Evolutionary conservation across 352 stramenopile genomes (phyloP), one percentile per base, ranked within the genome.

Genomic region (Phytophthora pistaciae): DNA sequence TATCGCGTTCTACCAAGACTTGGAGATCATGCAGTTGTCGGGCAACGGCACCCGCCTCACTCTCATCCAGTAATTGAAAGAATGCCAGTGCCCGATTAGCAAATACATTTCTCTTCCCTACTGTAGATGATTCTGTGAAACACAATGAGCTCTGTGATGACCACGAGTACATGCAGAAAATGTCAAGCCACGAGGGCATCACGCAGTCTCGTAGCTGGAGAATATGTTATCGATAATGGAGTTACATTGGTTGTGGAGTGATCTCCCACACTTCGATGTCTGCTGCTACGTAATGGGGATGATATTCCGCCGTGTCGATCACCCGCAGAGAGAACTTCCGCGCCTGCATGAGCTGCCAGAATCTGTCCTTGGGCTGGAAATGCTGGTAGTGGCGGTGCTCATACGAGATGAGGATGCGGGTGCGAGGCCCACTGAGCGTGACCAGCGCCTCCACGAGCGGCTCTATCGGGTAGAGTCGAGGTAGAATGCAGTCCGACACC

Each of bases 381-480:
- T 78, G 70, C 44, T 85, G 72, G 68, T 93, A 97, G 64, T 94
- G 83, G 20, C 90, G 85, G 49, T 96, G 82, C 68, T 98, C 93
- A 73, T 95, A 97, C 31, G 90, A 96, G 60, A 98, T 91, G 42
- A 97, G 63, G 23, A 95, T 78, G 0, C 53, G 81, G 13, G 88
- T 93, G 21, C 85, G 69, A 0, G 72, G 29, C 27, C 70, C 66
- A 13, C 70, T 78, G 29, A 98, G 84, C 31, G 88, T 75, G 48
- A 88, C 83, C 44, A 99, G 84, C 10, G 92, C 95, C 29, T 92
- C 83, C 7, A 98, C 93, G 25, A 99, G 88, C 2, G 97, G 96
- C 60, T 97, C 94, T 56, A 99, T 97, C 0, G 97, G 95, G 78
- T 99, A 99, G 29, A 99, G 75, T 36, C 97, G 91, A n/a, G 97